These are phyloP conservation scores for Aspergillus brunneoviolaceus DNA, from an alignment of 2,329 filamentous ascomycete genomes.

Conservation along the genomic window DNA sequence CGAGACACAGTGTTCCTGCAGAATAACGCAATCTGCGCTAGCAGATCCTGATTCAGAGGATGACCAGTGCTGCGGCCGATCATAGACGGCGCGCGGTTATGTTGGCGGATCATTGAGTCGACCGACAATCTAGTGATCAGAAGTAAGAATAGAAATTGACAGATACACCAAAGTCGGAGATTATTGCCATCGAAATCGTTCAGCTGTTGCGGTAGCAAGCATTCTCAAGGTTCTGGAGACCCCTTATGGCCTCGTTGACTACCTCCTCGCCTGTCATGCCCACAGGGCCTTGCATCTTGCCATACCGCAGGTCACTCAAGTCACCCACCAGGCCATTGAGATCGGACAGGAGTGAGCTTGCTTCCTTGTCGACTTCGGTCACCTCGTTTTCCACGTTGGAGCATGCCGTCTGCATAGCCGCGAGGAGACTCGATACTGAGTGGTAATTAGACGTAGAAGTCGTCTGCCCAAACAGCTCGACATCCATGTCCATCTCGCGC, in stretches of 20 bases:
- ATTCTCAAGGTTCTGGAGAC: slow-evolving; percentile 63
- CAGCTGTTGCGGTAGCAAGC: slow-evolving; percentile 52
- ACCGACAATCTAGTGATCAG: not conserved
- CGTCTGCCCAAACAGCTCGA: slow-evolving; percentile 60
- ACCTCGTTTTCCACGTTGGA: slow-evolving; percentile 68
- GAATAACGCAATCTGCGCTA: not conserved
- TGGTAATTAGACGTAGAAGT: slow-evolving; percentile 52
- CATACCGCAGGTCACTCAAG: slow-evolving; percentile 80
- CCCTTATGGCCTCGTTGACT: slow-evolving; percentile 65
- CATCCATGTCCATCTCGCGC: slow-evolving; percentile 47
- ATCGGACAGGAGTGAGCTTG: slow-evolving; percentile 58
- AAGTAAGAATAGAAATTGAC: not conserved
- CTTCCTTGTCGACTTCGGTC: slow-evolving; percentile 63
- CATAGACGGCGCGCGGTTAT: not conserved
- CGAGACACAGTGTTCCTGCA: not conserved
- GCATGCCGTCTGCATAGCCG: slow-evolving; percentile 67
- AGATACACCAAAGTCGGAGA: not conserved
- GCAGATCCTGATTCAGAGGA: not conserved
- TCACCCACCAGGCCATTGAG: slow-evolving; percentile 67
- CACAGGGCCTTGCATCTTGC: slow-evolving; percentile 58
- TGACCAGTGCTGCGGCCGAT: not conserved
- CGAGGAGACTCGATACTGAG: slow-evolving; percentile 63
- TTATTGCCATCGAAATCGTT: not conserved
- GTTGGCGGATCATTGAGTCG: not conserved
- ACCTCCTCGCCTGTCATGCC: slow-evolving; percentile 58